Evolutionary conservation across 768 basidiomycete genomes (phyloP).

Genomic region (Lactarius vividus): DNA sequence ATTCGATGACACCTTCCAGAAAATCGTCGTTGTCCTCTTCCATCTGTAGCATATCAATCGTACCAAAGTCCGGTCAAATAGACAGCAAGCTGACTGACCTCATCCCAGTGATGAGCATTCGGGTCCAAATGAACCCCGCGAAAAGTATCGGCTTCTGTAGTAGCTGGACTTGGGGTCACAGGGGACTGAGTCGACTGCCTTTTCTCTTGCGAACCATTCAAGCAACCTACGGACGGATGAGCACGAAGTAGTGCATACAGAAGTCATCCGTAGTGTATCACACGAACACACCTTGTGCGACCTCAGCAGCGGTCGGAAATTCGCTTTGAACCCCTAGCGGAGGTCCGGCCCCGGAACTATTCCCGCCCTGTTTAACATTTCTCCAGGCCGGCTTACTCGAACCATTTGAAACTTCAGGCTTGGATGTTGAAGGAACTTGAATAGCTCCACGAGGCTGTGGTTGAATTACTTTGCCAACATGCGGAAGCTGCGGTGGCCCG

Average conservation of each 20-base stretch:
- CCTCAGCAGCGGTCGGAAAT: constrained; percentile 97
- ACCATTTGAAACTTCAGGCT: constrained; percentile 27
- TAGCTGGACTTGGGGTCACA: constrained; percentile 55
- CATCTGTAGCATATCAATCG: constrained; percentile 49
- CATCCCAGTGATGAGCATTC: constrained; percentile 96
- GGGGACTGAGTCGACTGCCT: constrained; percentile 47
- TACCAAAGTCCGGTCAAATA: constrained; percentile 8
- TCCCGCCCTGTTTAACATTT: constrained; percentile 44
- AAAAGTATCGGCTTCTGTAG: constrained; percentile 91
- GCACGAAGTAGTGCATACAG: background rate
- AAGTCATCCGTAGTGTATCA: background rate
- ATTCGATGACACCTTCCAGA: constrained; percentile 86
- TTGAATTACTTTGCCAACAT: constrained; percentile 65
- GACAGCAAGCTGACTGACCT: constrained; percentile 63
- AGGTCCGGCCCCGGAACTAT: constrained; percentile 34
- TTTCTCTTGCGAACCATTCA: constrained; percentile 38
- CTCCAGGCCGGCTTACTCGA: constrained; percentile 68
- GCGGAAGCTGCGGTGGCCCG: constrained; percentile 51
- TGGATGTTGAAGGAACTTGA: constrained; percentile 36
- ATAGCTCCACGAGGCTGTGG: constrained; percentile 49
- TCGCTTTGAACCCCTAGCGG: constrained; percentile 56
- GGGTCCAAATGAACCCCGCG: constrained; percentile 91
- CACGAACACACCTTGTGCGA: constrained; percentile 67
- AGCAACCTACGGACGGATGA: constrained; percentile 25
- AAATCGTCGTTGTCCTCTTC: constrained; percentile 93